phyloP scores from a whole-genome alignment of 2,329 filamentous ascomycete species.

The Botryosphaeria dothidea region DNA sequence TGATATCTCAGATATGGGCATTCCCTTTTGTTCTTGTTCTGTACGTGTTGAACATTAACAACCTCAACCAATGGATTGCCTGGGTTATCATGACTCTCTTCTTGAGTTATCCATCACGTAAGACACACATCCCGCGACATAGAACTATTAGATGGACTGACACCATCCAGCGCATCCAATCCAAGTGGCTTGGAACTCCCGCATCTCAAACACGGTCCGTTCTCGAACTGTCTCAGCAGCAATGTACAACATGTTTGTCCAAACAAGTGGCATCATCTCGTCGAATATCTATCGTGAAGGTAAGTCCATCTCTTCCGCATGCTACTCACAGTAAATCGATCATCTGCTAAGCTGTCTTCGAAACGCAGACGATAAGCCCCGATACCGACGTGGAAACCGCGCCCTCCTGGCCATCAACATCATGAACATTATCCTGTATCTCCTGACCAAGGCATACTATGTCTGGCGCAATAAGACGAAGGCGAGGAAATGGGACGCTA shows the following conservation, averaged over 20 bases:
- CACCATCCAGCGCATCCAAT: slow-evolving; percentile 44
- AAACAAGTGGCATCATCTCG: slow-evolving; percentile 27
- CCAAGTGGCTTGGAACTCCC: slow-evolving; percentile 50
- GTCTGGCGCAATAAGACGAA: slow-evolving; percentile 31
- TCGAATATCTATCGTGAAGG: slow-evolving; percentile 29
- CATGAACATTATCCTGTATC: slow-evolving; percentile 32
- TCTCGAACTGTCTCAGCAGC: slow-evolving; percentile 26
- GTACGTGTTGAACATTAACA: slow-evolving; percentile 33
- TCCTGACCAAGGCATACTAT: slow-evolving; percentile 36
- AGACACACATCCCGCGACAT: background rate
- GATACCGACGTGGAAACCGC: slow-evolving; percentile 27
- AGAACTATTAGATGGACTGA: slow-evolving; percentile 25
- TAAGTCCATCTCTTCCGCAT: background rate
- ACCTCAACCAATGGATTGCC: slow-evolving; percentile 44
- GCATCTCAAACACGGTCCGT: slow-evolving; percentile 23
- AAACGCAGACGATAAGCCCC: slow-evolving; percentile 25
- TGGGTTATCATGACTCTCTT: slow-evolving; percentile 46
- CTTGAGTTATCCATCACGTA: slow-evolving; percentile 40
- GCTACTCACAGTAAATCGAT: background rate
- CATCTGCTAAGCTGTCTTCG: background rate
- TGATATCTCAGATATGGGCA: slow-evolving; percentile 25
- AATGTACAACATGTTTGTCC: slow-evolving; percentile 33
- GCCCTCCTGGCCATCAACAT: slow-evolving; percentile 32
- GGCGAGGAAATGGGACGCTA: slow-evolving; percentile 37
- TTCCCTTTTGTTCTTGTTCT: slow-evolving; percentile 27